Conservation (phyloP, 2,329 filamentous ascomycete genomes). For the Ilyonectria sp. region DNA sequence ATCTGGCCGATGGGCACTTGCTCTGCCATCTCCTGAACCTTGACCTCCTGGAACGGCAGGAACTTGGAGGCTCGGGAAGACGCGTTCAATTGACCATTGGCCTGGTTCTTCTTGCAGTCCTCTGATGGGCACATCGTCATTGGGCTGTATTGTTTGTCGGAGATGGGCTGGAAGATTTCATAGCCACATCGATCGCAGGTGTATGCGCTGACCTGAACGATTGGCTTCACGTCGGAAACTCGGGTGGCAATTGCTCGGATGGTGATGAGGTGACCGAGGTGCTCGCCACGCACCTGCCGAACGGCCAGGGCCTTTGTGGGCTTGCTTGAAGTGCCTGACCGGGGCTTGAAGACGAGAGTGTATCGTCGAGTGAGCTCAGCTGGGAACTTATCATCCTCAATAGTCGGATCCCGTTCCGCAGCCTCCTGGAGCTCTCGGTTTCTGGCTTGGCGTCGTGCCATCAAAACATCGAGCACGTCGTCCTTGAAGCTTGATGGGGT, state of each 20-base stretch:
- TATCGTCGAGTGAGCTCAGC: constrained; percentile 93
- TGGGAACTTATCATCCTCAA: constrained; percentile 86
- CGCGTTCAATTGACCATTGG: constrained; percentile 92
- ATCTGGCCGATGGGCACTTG: constrained; percentile 99
- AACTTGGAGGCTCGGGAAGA: constrained; percentile 98
- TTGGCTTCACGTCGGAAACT: constrained; percentile 97
- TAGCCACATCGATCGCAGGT: constrained; percentile 96
- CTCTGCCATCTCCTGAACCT: constrained; percentile 99
- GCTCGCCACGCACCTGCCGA: constrained; percentile 91
- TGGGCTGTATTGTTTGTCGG: constrained; percentile 90
- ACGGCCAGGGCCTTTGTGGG: constrained; percentile 83
- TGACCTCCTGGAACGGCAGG: constrained; percentile 96
- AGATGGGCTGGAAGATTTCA: constrained; percentile 97
- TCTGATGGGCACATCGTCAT: constrained; percentile 88
- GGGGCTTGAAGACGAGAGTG: constrained; percentile 95
- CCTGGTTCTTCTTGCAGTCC: constrained; percentile 92
- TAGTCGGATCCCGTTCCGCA: constrained; percentile 77
- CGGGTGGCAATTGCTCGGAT: constrained; percentile 94
- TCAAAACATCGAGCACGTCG: constrained; percentile 96
- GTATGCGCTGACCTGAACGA: constrained; percentile 98
- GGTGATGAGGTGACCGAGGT: constrained; percentile 94
- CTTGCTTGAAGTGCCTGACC: constrained; percentile 79
- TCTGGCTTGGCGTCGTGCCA: constrained; percentile 89
- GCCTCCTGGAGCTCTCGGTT: constrained; percentile 83
- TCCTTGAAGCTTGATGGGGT: constrained; percentile 83